Evolutionary conservation across 2,329 filamentous ascomycete genomes (phyloP).

Genomic region (Colletotrichum sp.): DNA sequence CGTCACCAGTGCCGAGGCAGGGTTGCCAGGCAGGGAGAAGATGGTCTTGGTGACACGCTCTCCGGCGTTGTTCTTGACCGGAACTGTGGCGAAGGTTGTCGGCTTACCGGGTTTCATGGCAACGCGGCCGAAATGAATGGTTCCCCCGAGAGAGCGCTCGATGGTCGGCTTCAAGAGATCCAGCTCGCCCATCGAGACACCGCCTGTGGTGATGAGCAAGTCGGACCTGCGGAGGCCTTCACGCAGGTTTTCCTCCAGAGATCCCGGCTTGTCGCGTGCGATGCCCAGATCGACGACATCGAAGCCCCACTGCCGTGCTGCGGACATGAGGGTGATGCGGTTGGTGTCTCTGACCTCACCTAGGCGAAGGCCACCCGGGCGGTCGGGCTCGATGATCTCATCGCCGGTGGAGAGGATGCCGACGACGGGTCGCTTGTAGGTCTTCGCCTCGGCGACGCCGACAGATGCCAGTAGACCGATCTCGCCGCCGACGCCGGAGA

Average conservation of each 20-base stretch:
- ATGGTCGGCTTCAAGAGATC: constrained; percentile 97
- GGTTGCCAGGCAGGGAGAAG: constrained; percentile 93
- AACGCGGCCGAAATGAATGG: constrained; percentile 94
- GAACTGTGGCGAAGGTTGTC: constrained; percentile 92
- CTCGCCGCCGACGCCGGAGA: constrained; percentile 88
- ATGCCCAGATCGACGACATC: constrained; percentile 86
- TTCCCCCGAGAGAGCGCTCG: constrained; percentile 86
- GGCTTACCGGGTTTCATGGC: constrained; percentile 99
- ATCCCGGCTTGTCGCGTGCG: constrained; percentile 73
- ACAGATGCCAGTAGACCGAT: constrained; percentile 89
- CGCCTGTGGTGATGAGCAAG: constrained; percentile 88
- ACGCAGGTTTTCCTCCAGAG: constrained; percentile 79
- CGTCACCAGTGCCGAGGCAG: constrained; percentile 89
- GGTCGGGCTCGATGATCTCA: constrained; percentile 82
- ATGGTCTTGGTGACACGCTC: constrained; percentile 70
- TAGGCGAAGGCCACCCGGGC: constrained; percentile 64
- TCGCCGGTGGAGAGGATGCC: constrained; percentile 94
- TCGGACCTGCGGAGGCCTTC: constrained; percentile 76
- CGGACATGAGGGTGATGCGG: constrained; percentile 83
- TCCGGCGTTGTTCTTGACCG: constrained; percentile 64
- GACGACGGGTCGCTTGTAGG: constrained; percentile 79
- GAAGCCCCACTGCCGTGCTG: constrained; percentile 76
- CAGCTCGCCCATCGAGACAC: constrained; percentile 97
- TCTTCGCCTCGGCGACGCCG: constrained; percentile 71
- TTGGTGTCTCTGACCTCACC: constrained; percentile 96